Base-by-base conservation (phyloP, 2,329 filamentous ascomycete genomes). In the Penicillium freii region DNA sequence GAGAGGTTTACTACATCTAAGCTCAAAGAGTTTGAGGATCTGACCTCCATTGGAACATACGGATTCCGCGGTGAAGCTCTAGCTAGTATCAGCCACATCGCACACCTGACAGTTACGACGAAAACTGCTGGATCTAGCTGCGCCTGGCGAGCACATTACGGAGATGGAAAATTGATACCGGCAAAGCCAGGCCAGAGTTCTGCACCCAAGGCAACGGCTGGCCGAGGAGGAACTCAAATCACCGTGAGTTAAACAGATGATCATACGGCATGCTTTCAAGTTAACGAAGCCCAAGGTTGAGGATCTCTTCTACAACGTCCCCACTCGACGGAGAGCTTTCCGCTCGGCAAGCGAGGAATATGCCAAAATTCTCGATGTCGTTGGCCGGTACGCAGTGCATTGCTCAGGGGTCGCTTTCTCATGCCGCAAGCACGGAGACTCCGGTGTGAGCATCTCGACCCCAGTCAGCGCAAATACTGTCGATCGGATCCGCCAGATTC, bases 1-100 rank as follows among this genome's bases (percentile, higher is more conserved):
- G 92, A 97, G 73, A 87, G 94, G 50, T 97, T 97, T 72, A 99
- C 94, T 10, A 99, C 94, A 0, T 97, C 93, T 13, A 99, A 99
- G 73, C 82, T 99, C 57, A 92, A 94, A 66, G 85, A 86, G 5
- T 99, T 99, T 65, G 93, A 97, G 73, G 94, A 99, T 72, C 80
- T 99, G 47, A 86, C 86, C 40, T 90, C 87, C 5, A 97, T 99
- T 63, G 88, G 87, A 50, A 97, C 94, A 1, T 99, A 99, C 73
- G 94, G 94, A n/a, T 99, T 99, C 71, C 89, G 94, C 52, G 94
- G 94, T 54, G 94, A 99, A 76, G 94, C 94, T 4, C 78, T 99
- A 54, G 94, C 94, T 15, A 97, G 94, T 76, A 99, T 99, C 73
- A 97, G 93, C 71, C 94, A 99, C 72, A 97, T 99, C 67, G 93